Evolutionary conservation across 2,329 filamentous ascomycete species (phyloP).

Genomic region (Sphaerulina populicola): DNA sequence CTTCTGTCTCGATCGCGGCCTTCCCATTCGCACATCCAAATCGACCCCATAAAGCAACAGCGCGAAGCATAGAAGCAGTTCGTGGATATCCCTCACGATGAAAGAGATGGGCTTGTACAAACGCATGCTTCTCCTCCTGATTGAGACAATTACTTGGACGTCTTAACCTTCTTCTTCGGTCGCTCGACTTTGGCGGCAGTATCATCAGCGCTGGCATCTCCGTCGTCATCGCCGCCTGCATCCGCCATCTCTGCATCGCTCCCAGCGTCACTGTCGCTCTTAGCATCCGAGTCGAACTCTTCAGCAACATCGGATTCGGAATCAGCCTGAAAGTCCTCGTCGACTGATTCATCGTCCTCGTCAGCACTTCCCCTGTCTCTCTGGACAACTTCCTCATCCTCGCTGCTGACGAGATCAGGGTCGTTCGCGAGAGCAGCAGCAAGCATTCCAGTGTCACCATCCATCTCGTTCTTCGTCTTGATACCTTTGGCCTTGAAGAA

Average conservation of each 20-base stretch:
- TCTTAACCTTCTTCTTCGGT: slow-evolving; percentile 59
- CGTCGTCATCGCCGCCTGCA: slow-evolving; percentile 43
- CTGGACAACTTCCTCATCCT: slow-evolving; percentile 67
- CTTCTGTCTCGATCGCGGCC: no score
- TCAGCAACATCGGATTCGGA: slow-evolving; percentile 93
- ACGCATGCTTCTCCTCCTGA: no score
- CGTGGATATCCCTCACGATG: no score
- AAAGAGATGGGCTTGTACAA: no score
- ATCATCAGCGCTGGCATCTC: slow-evolving; percentile 38
- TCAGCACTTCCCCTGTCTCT: slow-evolving; percentile 84
- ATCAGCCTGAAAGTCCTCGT: slow-evolving; percentile 91
- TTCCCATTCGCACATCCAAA: no score
- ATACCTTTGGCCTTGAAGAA: slow-evolving; percentile 96
- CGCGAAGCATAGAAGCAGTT: no score
- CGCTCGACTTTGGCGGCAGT: slow-evolving; percentile 48
- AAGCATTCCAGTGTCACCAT: slow-evolving; percentile 68
- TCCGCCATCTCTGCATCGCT: slow-evolving; percentile 58
- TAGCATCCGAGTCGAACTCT: slow-evolving; percentile 86
- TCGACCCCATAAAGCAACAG: no score
- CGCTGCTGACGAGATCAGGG: slow-evolving; percentile 72
- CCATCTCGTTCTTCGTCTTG: slow-evolving; percentile 97
- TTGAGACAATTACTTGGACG: slow-evolving; percentile 16
- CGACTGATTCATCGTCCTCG: slow-evolving; percentile 88
- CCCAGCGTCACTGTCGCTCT: slow-evolving; percentile 64
- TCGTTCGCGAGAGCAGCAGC: slow-evolving; percentile 69